These are phyloP conservation scores for Allantophomopsis lycopodina DNA, from an alignment of 2,329 filamentous ascomycete genomes.

Conservation along the genomic window DNA sequence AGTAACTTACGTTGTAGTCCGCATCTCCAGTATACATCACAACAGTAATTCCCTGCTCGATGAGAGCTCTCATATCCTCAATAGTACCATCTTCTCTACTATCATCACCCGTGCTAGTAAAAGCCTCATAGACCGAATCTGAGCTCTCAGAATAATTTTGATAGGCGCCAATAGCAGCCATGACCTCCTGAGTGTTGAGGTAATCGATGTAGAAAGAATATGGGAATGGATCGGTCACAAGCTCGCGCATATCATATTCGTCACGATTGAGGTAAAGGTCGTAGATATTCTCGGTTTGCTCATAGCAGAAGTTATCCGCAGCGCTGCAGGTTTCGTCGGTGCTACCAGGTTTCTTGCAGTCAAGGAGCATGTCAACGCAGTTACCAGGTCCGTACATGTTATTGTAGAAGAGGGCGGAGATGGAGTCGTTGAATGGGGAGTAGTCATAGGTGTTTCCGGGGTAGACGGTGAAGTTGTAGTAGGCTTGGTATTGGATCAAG, in stretches of 20 bases:
- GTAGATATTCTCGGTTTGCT: slow-evolving; percentile 35
- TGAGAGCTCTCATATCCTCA: slow-evolving; percentile 37
- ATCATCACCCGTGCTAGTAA: slow-evolving; percentile 33
- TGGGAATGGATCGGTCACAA: slow-evolving; percentile 41
- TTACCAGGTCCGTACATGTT: slow-evolving; percentile 45
- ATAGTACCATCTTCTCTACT: slow-evolving; percentile 31
- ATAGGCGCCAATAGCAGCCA: slow-evolving; percentile 42
- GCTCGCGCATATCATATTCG: slow-evolving; percentile 45
- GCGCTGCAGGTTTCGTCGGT: slow-evolving; percentile 33
- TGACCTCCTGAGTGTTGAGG: slow-evolving; percentile 38
- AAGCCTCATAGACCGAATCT: slow-evolving; percentile 27
- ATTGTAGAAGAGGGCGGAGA: slow-evolving; percentile 38
- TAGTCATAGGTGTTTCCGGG: slow-evolving; percentile 44
- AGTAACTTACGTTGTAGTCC: slow-evolving; percentile 22
- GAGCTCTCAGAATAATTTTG: slow-evolving; percentile 39
- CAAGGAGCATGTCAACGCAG: slow-evolving; percentile 40
- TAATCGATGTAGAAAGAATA: slow-evolving; percentile 39
- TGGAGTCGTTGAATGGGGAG: slow-evolving; percentile 32
- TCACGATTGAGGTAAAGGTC: slow-evolving; percentile 37
- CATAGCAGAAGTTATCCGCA: slow-evolving; percentile 40
- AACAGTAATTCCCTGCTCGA: slow-evolving; percentile 50
- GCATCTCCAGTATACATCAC: slow-evolving; percentile 48
- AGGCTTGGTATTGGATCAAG: slow-evolving; percentile 38
- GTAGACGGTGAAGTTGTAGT: slow-evolving; percentile 41
- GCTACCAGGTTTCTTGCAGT: slow-evolving; percentile 34